Evolutionary conservation across 768 basidiomycete species (phyloP).

Genomic region (Myochromella boudieri): DNA sequence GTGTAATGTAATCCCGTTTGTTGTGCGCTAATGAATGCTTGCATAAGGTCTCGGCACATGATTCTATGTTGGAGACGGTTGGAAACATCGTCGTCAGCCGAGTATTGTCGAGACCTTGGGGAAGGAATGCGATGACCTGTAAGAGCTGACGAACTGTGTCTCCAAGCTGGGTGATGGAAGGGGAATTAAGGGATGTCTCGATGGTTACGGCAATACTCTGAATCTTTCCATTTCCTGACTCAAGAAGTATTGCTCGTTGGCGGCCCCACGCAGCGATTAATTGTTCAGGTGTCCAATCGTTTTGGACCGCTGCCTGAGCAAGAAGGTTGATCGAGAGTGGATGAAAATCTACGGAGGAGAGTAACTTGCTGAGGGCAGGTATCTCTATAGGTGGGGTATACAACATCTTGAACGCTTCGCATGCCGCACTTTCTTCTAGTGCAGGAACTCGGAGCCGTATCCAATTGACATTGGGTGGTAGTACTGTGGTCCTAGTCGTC

Average conservation of each 20-base stretch:
- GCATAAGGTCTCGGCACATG: constrained; percentile 3
- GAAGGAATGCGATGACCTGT: constrained; percentile 11
- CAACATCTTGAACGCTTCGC: constrained; percentile 4
- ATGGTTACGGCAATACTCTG: constrained; percentile 13
- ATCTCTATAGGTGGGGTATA: constrained; percentile 2
- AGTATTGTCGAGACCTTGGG: constrained; percentile 7
- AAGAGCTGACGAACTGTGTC: background rate
- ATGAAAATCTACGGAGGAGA: constrained; percentile 12
- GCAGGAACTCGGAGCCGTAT: constrained; percentile 5
- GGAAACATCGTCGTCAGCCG: constrained; percentile 3
- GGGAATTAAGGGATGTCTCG: constrained; percentile 9
- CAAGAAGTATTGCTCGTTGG: constrained; percentile 3
- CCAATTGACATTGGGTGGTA: constrained; percentile 9
- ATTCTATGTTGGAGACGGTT: background rate
- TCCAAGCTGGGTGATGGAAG: constrained; percentile 6
- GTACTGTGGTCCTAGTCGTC: constrained; percentile 8
- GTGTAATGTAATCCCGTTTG: constrained; percentile 8
- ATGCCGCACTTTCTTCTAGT: constrained; percentile 7
- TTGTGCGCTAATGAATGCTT: constrained; percentile 7
- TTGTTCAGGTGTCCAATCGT: constrained; percentile 13
- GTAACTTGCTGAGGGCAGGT: constrained; percentile 1
- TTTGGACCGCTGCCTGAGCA: constrained; percentile 13
- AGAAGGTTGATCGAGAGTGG: constrained; percentile 16
- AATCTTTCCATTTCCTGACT: constrained; percentile 6
- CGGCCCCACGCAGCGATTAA: constrained; percentile 11